Evolutionary conservation across 257 asterid species (phyloP).

Genomic region (Solanum chiquidenum): DNA sequence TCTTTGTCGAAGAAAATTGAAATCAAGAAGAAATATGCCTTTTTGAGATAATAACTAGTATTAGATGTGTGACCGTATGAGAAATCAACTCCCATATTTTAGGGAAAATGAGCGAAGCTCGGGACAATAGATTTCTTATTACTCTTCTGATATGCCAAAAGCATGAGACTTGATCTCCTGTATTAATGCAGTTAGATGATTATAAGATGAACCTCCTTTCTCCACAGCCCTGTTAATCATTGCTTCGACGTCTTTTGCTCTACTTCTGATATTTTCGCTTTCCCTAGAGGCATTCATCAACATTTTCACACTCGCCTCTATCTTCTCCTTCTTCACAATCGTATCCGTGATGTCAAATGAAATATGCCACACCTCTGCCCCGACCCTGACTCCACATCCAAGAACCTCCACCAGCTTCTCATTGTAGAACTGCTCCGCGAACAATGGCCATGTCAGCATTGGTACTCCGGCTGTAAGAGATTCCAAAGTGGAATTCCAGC

Average conservation of each 20-base stretch:
- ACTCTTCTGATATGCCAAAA: background rate
- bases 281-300: background rate
- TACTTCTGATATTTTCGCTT: background rate
- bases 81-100: background rate
- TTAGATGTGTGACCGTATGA: background rate
- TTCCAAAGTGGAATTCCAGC: conserved; percentile 24
- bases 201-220: conserved; percentile 17
- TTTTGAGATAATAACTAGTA: background rate
- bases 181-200: conserved; percentile 2
- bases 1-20: background rate
- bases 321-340: background rate
- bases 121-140: background rate
- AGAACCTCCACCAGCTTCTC: conserved; percentile 7
- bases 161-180: conserved; percentile 4
- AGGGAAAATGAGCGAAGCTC: background rate
- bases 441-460: conserved; percentile 20
- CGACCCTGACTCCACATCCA: conserved; percentile 5
- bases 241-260: background rate
- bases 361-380: background rate
- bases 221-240: background rate
- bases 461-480: conserved; percentile 16
- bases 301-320: background rate
- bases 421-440: conserved; percentile 19
- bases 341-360: background rate
- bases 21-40: background rate